A percentile compares a stretch with the other conserved stretches of the same genome.
Evolutionary conservation across 768 basidiomycete species (phyloP).

Genomic region (Amanita polypyramis): DNA sequence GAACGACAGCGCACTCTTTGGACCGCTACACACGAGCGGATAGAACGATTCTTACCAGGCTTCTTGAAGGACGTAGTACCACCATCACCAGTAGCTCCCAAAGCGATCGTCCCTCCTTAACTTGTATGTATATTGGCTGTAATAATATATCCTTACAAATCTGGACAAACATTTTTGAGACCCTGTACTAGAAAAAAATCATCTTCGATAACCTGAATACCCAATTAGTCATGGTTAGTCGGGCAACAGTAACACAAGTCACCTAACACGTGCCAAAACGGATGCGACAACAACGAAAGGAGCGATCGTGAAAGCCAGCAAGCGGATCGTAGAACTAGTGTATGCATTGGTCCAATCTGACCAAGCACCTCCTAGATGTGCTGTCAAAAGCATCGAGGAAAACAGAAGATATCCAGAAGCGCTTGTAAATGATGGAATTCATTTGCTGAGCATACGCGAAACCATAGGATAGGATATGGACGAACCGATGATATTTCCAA

Average conservation of each 20-base stretch:
- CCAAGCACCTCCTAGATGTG: constrained; percentile 62
- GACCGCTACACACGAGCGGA: constrained; percentile 74
- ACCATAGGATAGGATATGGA: background rate
- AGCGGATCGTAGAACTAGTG: constrained; percentile 26
- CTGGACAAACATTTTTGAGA: background rate
- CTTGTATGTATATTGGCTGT: constrained; percentile 7
- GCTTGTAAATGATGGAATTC: constrained; percentile 21
- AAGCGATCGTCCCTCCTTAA: background rate
- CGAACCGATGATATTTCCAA: constrained; percentile 79
- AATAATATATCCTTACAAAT: background rate
- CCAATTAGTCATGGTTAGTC: background rate
- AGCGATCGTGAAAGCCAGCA: constrained; percentile 45
- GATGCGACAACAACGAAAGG: constrained; percentile 36
- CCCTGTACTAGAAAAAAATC: constrained; percentile 33
- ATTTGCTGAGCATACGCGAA: constrained; percentile 1
- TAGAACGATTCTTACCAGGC: constrained; percentile 88
- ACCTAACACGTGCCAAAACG: constrained; percentile 45
- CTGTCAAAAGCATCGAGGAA: constrained; percentile 46
- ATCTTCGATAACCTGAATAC: constrained; percentile 49
- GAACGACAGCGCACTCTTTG: constrained; percentile 66
- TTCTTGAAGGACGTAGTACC: constrained; percentile 73
- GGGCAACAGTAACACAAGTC: constrained; percentile 8
- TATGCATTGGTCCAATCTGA: constrained; percentile 45
- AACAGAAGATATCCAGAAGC: constrained; percentile 68
- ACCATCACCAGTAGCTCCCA: constrained; percentile 21